Percentiles rank a stretch among this genome's conserved stretches.
These are phyloP conservation scores for Besnoitia besnoiti DNA, from an alignment of 169 alveolate genomes.

Conservation along the genomic window DNA sequence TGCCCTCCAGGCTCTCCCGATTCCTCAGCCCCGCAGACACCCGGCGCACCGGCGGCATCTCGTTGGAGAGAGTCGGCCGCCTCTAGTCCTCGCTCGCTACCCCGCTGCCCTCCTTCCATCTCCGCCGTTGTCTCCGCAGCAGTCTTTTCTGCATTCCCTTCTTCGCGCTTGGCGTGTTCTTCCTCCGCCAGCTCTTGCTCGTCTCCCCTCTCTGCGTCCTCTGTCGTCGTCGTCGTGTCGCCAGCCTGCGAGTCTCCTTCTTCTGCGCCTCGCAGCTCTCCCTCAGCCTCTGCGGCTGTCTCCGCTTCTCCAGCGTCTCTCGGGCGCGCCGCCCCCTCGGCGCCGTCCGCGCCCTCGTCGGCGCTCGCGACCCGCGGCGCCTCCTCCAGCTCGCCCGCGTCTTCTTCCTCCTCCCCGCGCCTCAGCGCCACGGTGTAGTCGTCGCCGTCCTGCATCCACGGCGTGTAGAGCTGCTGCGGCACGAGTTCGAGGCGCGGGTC, in stretches of 20 bases:
- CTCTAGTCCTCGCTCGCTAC: not conserved
- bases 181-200: not conserved
- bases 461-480: conserved; percentile 22
- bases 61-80: not conserved
- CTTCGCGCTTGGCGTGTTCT: not conserved
- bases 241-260: not conserved
- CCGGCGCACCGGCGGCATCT: too few relatives aligned
- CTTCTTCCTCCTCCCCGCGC: not conserved
- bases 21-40: too few relatives aligned
- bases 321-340: not conserved
- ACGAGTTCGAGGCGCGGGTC: conserved; percentile 52
- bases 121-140: not conserved
- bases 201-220: not conserved
- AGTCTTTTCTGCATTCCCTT: not conserved
- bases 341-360: not conserved
- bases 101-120: not conserved
- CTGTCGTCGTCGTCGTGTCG: not conserved
- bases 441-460: conserved; percentile 5
- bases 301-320: not conserved
- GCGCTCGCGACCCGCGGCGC: not conserved
- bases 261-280: not conserved
- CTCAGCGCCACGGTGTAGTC: conserved; percentile 50
- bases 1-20: too few relatives aligned
- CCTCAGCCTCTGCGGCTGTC: not conserved
- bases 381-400: not conserved